Percentiles rank a stretch among this genome's conserved stretches.
Conservation (phyloP, 352 stramenopile genomes). For the Phytophthora boehmeriae region DNA sequence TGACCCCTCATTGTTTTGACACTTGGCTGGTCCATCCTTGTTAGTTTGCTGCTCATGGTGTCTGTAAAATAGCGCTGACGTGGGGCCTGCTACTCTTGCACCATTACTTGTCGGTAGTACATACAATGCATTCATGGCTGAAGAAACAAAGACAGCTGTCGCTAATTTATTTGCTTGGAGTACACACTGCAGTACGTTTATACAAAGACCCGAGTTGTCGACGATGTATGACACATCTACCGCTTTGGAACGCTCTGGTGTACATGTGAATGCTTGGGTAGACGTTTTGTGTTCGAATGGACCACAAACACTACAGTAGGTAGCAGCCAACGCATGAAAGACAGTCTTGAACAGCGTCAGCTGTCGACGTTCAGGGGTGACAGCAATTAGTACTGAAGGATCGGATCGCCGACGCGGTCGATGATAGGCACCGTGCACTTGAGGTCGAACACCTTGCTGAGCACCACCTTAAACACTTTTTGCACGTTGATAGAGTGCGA, state of each 20-base stretch:
- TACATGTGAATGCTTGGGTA: background rate
- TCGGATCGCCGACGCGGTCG: slow-evolving; percentile 91
- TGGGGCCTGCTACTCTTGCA: no score
- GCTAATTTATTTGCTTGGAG: background rate
- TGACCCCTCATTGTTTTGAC: slow-evolving; percentile 15
- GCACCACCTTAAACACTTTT: slow-evolving; percentile 95
- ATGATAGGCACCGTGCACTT: slow-evolving; percentile 94
- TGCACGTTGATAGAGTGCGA: slow-evolving; percentile 96
- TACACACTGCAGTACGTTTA: background rate
- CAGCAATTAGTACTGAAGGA: slow-evolving; percentile 84
- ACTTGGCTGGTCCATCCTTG: slow-evolving; percentile 11
- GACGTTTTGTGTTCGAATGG: no score
- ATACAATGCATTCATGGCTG: background rate
- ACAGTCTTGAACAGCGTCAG: slow-evolving; percentile 7
- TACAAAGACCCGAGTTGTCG: background rate
- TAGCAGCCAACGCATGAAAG: background rate
- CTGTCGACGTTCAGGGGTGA: slow-evolving; percentile 11
- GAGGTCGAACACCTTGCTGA: slow-evolving; percentile 95
- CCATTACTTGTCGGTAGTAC: background rate
- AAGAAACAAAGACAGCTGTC: background rate
- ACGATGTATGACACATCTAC: background rate
- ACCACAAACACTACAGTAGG: no score
- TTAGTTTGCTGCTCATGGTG: background rate
- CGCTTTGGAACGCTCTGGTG: background rate
- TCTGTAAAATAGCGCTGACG: slow-evolving; percentile 1